These are phyloP conservation scores for Angomonas ambiguus DNA, from an alignment of 208 protist genomes.

Conservation along the genomic window DNA sequence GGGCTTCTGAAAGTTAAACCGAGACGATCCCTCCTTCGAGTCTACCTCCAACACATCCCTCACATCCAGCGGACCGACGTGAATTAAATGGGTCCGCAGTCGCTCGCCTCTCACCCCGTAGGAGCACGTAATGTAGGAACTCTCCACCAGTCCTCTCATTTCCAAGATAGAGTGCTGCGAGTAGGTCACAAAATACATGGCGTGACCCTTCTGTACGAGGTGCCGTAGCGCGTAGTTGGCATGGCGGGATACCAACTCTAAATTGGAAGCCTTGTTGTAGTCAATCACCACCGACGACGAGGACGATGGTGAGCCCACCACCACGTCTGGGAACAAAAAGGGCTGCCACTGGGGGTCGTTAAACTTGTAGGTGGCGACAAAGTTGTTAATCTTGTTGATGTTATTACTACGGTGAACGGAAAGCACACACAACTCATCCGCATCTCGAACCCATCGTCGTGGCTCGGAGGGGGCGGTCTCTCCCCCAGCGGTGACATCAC, in stretches of 20 bases:
- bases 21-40: slow-evolving; percentile 13
- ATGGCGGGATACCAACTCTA: slow-evolving; percentile 77
- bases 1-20: slow-evolving; percentile 51
- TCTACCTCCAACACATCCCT: slow-evolving; percentile 56
- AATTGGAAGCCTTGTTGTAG: slow-evolving; percentile 70
- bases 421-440: slow-evolving; percentile 79
- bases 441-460: slow-evolving; percentile 80
- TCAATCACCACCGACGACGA: slow-evolving; percentile 45
- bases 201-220: slow-evolving; percentile 84
- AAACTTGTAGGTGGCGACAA: slow-evolving; percentile 87
- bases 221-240: slow-evolving; percentile 79
- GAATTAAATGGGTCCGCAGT: slow-evolving; percentile 75
- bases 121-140: slow-evolving; percentile 76
- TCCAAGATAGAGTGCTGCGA: slow-evolving; percentile 74
- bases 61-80: slow-evolving; percentile 74
- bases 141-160: slow-evolving; percentile 76
- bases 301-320: not conserved
- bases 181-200: slow-evolving; percentile 71
- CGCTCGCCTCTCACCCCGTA: slow-evolving; percentile 74
- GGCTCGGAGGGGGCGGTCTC: slow-evolving; percentile 4
- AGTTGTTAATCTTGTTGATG: slow-evolving; percentile 74
- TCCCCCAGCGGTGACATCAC: not conserved
- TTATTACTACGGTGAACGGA: slow-evolving; percentile 67
- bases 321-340: slow-evolving; percentile 71
- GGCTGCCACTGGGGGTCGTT: slow-evolving; percentile 78